Evolutionary conservation across 148 eudicot genomes (phyloP), one percentile per base, ranked within the genome.

Genomic region (Chenopodium formosanum): DNA sequence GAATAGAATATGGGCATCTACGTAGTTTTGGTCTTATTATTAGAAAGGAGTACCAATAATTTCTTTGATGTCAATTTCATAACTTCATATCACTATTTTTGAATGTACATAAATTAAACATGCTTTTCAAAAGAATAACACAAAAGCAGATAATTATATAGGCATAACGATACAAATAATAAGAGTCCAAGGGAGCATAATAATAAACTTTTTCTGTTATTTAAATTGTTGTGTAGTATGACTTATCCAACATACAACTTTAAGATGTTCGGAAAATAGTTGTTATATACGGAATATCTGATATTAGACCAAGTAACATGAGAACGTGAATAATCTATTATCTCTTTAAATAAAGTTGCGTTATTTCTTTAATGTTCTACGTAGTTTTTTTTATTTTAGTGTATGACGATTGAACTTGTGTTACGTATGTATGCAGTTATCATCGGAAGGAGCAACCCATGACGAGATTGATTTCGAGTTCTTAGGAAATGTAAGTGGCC

Each of bases 391-490:
- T 0, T 10, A 50, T 3, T 13, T 0, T 14, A 56, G 19, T 16
- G 22, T 56, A 2, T 19, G 22, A 56, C 0, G n/a, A 14, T 13
- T 56, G 62, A 73, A 0, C 48, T 37, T 68, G 47, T 64, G 44
- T 52, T 12, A 56, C 25, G 46, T 32, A 16, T 87, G 82, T 32
- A 16, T 87, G 82, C 80, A 90, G 93, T 83, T 90, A 77, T 89
- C 93, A 4, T 89, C 91, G 4, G 84, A 89, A 78, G 93, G 91
- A 9, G 78, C 89, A 37, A 84, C 87, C 4, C 89, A 88, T 25
- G 93, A 90, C 58, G 93, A 90, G 81, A 90, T 90, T 25, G 93
- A 90, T 70, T 90, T 89, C 31, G 93, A 90, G 86, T 90, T 90
- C 86, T 73, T 90, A 64, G 93, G 93, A 3, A 90, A 90, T 25